Evolutionary conservation across 202 grass and related monocot species (phyloP).

Genomic region (Saccharum hybrid): DNA sequence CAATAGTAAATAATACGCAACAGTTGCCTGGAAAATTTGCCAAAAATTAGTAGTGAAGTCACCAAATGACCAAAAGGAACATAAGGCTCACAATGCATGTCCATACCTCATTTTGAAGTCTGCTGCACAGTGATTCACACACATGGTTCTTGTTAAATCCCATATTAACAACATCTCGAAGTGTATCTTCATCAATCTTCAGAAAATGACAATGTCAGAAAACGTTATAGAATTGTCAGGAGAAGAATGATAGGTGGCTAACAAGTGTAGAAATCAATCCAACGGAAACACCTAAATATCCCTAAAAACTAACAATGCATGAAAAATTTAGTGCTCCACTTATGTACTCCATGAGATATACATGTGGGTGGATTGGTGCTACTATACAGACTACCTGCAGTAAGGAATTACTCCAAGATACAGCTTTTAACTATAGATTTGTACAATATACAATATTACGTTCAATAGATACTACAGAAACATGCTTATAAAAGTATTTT

Average conservation of each 20-base stretch:
- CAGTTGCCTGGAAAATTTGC: slow-evolving; percentile 69
- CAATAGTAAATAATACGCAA: slow-evolving; percentile 92
- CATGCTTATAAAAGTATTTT: slow-evolving; percentile 20
- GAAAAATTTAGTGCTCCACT: slow-evolving; percentile 26
- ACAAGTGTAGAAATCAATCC: slow-evolving; percentile 16
- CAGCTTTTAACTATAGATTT: slow-evolving; percentile 3
- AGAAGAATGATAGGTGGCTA: slow-evolving; percentile 9
- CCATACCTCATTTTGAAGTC: slow-evolving; percentile 89
- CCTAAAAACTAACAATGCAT: slow-evolving; percentile 7
- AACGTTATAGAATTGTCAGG: slow-evolving; percentile 31
- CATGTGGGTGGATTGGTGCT: not conserved
- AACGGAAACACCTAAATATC: not conserved
- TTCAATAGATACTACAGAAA: slow-evolving; percentile 8
- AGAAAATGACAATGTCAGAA: slow-evolving; percentile 48
- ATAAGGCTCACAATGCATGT: slow-evolving; percentile 30
- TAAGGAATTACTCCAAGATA: slow-evolving; percentile 37
- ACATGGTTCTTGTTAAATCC: slow-evolving; percentile 86
- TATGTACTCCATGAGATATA: not conserved
- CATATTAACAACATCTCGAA: slow-evolving; percentile 74
- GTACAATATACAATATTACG: slow-evolving; percentile 32
- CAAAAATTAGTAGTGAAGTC: slow-evolving; percentile 30
- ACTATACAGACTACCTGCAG: slow-evolving; percentile 12
- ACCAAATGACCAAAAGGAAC: slow-evolving; percentile 38
- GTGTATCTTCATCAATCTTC: slow-evolving; percentile 94
- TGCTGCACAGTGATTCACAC: slow-evolving; percentile 75